Conservation (phyloP, 169 alveolate genomes). For the Cytauxzoon felis region DNA sequence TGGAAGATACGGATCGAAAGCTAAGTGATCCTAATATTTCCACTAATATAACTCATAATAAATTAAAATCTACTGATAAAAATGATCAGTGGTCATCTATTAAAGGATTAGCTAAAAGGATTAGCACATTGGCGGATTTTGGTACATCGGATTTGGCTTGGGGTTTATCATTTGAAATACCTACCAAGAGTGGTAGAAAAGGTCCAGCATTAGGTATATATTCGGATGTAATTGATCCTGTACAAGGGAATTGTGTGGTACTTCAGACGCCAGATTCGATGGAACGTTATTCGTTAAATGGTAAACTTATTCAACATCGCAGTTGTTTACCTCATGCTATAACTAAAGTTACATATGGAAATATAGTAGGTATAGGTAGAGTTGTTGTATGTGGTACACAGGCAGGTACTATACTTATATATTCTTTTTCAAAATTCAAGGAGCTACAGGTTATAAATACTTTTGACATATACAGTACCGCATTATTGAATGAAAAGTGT, state of each 20-base stretch:
- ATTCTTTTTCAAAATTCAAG: slow-evolving; percentile 62
- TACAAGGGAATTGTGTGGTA: slow-evolving; percentile 29
- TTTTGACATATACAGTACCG: slow-evolving; percentile 10
- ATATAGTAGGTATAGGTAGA: slow-evolving; percentile 73
- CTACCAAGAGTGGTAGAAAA: slow-evolving; percentile 55
- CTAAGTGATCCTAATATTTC: too few relatives aligned
- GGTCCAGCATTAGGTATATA: slow-evolving; percentile 57
- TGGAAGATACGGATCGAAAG: too few relatives aligned
- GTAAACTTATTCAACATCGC: slow-evolving; percentile 61
- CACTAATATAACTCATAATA: too few relatives aligned
- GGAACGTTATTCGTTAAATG: slow-evolving; percentile 53
- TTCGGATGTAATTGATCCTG: slow-evolving; percentile 14
- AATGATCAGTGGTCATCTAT: slow-evolving; percentile 46
- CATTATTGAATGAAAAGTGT: slow-evolving; percentile 13
- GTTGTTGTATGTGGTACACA: slow-evolving; percentile 68
- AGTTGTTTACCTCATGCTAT: slow-evolving; percentile 69
- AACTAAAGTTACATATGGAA: slow-evolving; percentile 67
- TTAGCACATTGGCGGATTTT: slow-evolving; percentile 12
- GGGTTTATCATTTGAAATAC: slow-evolving; percentile 53
- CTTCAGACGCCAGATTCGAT: slow-evolving; percentile 61
- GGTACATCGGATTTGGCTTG: slow-evolving; percentile 5
- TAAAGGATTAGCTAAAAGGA: slow-evolving; percentile 32
- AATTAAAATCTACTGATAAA: slow-evolving; percentile 23
- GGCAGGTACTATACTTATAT: slow-evolving; percentile 66
- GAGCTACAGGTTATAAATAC: slow-evolving; percentile 69